A percentile compares a stretch with the other conserved stretches of the same genome.
Conservation (phyloP, 192 early-diverging fungal genomes). For the Coemansia sp. region DNA sequence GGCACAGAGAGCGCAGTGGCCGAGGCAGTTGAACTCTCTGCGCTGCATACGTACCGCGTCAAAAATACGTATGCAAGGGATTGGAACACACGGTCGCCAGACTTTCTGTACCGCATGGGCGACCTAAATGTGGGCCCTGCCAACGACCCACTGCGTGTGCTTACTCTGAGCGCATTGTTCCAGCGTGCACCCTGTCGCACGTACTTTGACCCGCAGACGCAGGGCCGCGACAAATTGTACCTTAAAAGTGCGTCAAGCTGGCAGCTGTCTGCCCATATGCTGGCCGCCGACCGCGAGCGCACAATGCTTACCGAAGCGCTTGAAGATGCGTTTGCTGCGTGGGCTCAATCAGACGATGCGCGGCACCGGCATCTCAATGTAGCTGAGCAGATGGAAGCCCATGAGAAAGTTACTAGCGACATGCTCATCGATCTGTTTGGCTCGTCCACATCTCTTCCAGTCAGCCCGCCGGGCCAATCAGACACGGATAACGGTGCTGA, state of each 20-base stretch:
- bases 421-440: slow-evolving; percentile 53
- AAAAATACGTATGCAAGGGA: slow-evolving; percentile 48
- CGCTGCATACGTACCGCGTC: slow-evolving; percentile 42
- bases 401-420: slow-evolving; percentile 41
- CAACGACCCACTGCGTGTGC: slow-evolving; percentile 43
- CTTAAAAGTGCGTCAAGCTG: slow-evolving; percentile 41
- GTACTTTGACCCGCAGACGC: slow-evolving; percentile 33
- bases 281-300: slow-evolving; percentile 42
- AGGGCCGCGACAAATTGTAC: slow-evolving; percentile 37
- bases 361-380: slow-evolving; percentile 36
- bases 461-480: slow-evolving; percentile 23
- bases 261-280: slow-evolving; percentile 39
- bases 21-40: slow-evolving; percentile 16
- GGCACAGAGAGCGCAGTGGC: background rate
- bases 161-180: slow-evolving; percentile 35
- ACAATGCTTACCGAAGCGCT: slow-evolving; percentile 48
- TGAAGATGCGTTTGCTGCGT: slow-evolving; percentile 50
- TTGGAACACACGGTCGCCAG: slow-evolving; percentile 32
- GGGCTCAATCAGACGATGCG: slow-evolving; percentile 33
- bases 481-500: slow-evolving; percentile 4
- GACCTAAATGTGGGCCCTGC: slow-evolving; percentile 50
- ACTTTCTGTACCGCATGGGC: slow-evolving; percentile 37
- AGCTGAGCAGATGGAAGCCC: slow-evolving; percentile 43
- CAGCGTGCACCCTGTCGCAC: slow-evolving; percentile 33
- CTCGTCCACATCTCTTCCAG: slow-evolving; percentile 13